Percentiles rank a stretch among this genome's conserved stretches.
Conservation (phyloP, 208 protist species). For the Trypanosomatidae sp. region DNA sequence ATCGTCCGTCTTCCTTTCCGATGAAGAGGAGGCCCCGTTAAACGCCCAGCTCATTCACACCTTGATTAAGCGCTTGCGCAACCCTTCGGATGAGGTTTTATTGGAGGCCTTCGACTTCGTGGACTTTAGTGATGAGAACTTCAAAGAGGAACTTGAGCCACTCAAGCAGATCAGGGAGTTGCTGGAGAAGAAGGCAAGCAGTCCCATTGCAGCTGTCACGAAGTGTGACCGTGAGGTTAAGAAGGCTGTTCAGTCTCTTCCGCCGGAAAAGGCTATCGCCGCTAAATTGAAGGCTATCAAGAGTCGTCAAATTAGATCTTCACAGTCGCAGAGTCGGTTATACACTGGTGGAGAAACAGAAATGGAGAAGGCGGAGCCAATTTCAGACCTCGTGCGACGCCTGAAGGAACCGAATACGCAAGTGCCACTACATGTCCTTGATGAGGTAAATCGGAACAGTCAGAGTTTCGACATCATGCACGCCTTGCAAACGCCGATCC, state of each 20-base stretch:
- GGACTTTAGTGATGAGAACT: slow-evolving; percentile 50
- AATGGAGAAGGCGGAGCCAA: slow-evolving; percentile 35
- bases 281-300: slow-evolving; percentile 34
- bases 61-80: slow-evolving; percentile 27
- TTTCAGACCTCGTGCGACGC: slow-evolving; percentile 36
- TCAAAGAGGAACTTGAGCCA: slow-evolving; percentile 38
- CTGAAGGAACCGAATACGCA: slow-evolving; percentile 27
- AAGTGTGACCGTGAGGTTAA: slow-evolving; percentile 28
- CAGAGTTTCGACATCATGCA: slow-evolving; percentile 46
- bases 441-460: slow-evolving; percentile 54
- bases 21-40: slow-evolving; percentile 37
- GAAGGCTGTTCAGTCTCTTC: slow-evolving; percentile 36
- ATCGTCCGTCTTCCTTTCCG: slow-evolving; percentile 17
- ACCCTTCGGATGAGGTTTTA: slow-evolving; percentile 27
- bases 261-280: slow-evolving; percentile 34
- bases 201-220: slow-evolving; percentile 22
- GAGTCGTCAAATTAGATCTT: slow-evolving; percentile 16
- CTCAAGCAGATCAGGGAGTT: slow-evolving; percentile 41
- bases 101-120: slow-evolving; percentile 45
- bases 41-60: slow-evolving; percentile 56
- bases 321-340: slow-evolving; percentile 7
- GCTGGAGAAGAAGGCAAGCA: slow-evolving; percentile 44
- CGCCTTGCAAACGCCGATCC: slow-evolving; percentile 35
- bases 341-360: slow-evolving; percentile 7
- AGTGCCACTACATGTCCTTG: slow-evolving; percentile 36